Conservation (phyloP, 2,329 filamentous ascomycete species). For the Paracorniculantispora psalliotae region DNA sequence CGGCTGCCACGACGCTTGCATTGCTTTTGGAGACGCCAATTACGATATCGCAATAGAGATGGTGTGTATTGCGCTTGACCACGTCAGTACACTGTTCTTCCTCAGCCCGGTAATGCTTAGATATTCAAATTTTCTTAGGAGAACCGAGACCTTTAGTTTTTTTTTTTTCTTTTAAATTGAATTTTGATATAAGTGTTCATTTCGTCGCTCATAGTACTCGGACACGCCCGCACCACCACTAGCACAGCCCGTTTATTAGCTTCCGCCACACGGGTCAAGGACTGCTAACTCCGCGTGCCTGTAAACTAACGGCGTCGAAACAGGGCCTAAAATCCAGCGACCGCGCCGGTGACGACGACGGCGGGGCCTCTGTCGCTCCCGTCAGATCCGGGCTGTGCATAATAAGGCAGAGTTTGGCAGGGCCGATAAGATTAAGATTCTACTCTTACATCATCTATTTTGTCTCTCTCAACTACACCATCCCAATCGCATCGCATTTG, state of each 20-base stretch:
- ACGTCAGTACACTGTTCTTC: too few species aligned
- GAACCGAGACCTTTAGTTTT: too few species aligned
- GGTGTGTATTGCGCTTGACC: too few species aligned
- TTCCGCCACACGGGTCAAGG: not conserved
- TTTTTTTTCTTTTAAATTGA: too few species aligned
- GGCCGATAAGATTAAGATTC: not conserved
- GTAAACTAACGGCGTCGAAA: not conserved
- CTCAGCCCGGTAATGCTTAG: too few species aligned
- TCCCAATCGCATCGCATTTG: not conserved
- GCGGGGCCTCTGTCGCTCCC: not conserved
- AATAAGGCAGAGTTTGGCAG: not conserved
- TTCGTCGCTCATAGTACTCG: too few species aligned
- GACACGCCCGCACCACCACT: too few species aligned
- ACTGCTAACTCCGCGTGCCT: not conserved
- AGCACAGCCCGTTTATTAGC: not conserved
- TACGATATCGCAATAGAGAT: too few species aligned
- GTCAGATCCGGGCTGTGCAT: slow-evolving; percentile 6
- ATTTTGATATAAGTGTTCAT: too few species aligned
- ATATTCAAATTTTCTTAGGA: too few species aligned
- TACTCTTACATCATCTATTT: not conserved
- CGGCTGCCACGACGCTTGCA: too few species aligned
- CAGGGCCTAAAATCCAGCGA: not conserved
- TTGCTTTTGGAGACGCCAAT: too few species aligned
- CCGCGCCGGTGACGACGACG: not conserved
- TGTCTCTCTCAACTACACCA: not conserved